phyloP scores from a whole-genome alignment of 2,329 filamentous ascomycete species.

The Monascus ruber region DNA sequence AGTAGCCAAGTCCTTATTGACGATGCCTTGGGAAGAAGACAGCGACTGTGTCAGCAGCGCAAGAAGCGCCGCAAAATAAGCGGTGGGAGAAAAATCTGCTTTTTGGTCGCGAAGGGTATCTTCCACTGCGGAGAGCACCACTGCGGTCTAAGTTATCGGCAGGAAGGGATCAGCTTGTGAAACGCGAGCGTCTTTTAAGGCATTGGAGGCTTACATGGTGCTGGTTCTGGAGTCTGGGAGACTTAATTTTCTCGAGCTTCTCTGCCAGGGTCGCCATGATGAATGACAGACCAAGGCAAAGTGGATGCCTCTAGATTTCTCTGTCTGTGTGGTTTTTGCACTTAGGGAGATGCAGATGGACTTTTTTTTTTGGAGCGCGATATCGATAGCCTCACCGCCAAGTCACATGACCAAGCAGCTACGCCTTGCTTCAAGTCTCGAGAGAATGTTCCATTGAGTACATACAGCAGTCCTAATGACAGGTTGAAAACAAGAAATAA shows the following conservation, averaged over 20 bases:
- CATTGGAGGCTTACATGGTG: constrained; percentile 55
- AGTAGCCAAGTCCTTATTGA: constrained; percentile 71
- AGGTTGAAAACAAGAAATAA: too few relatives aligned
- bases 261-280: constrained; percentile 60
- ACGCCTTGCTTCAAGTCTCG: too few relatives aligned
- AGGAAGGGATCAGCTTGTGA: constrained; percentile 1
- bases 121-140: constrained; percentile 84
- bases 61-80: constrained; percentile 91
- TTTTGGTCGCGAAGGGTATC: constrained; percentile 84
- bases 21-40: constrained; percentile 47
- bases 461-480: too few relatives aligned
- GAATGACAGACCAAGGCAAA: constrained; percentile 16
- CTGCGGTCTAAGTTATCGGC: constrained; percentile 34
- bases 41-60: constrained; percentile 73
- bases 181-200: constrained; percentile 6
- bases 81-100: constrained; percentile 69
- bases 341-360: too few relatives aligned
- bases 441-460: too few relatives aligned
- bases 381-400: neutral
- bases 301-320: constrained; percentile 7
- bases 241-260: constrained; percentile 94
- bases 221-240: constrained; percentile 90
- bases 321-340: too few relatives aligned
- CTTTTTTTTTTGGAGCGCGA: neutral
- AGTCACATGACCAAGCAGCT: neutral